Percentiles rank a stretch among this genome's conserved stretches.
These are phyloP conservation scores for Lantana camara DNA, from an alignment of 257 asterid genomes.

Conservation along the genomic window DNA sequence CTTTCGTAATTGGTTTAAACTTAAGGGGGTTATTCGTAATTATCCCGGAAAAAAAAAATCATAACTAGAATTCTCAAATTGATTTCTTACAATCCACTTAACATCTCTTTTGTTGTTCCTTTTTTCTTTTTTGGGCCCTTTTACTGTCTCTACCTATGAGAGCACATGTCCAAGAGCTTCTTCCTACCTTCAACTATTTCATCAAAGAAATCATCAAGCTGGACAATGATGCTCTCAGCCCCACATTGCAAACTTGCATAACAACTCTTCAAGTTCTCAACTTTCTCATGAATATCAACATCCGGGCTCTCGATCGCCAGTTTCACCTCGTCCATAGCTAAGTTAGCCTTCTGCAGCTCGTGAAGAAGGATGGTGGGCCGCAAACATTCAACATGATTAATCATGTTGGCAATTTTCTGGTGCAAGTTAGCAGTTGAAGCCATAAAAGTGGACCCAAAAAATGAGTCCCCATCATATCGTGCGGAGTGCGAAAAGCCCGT, in stretches of 20 bases:
- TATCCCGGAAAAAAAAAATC: not conserved
- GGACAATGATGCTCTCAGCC: constrained; percentile 65
- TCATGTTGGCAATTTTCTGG: constrained; percentile 46
- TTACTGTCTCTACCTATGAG: constrained; percentile 51
- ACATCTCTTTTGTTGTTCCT: not conserved
- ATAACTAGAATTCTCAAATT: constrained; percentile 24
- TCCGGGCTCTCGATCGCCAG: constrained; percentile 46
- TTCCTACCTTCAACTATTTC: constrained; percentile 88
- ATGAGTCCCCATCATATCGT: constrained; percentile 40
- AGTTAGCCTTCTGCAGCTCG: constrained; percentile 54
- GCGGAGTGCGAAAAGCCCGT: constrained; percentile 45
- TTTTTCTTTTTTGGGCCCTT: no score
- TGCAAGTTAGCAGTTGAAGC: constrained; percentile 62
- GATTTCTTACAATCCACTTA: constrained; percentile 38
- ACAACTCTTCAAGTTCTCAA: constrained; percentile 57
- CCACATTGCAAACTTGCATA: constrained; percentile 67
- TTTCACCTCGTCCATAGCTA: constrained; percentile 51
- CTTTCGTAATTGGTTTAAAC: no score
- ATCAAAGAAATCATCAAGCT: constrained; percentile 86
- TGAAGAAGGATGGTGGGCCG: constrained; percentile 59
- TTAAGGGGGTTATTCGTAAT: no score
- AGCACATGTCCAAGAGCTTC: constrained; percentile 75
- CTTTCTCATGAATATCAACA: constrained; percentile 41
- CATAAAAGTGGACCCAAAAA: constrained; percentile 39
- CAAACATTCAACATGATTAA: constrained; percentile 29